Percentiles rank a stretch among this genome's conserved stretches.
Evolutionary conservation across 2,329 filamentous ascomycete genomes (phyloP).

Genomic region (Venturia aucupariae): DNA sequence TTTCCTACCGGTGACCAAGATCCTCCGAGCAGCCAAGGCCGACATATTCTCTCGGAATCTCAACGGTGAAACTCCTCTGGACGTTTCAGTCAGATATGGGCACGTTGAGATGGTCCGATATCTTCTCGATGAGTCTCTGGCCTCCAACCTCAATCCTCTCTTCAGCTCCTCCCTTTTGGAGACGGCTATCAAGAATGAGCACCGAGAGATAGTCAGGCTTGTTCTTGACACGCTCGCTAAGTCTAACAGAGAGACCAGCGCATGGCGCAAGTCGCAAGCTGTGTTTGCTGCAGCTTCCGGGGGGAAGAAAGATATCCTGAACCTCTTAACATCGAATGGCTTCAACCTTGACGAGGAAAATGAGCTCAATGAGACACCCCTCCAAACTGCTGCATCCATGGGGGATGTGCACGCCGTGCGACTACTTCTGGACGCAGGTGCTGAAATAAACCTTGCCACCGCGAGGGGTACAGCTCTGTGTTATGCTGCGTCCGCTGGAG

Average conservation of each 20-base stretch:
- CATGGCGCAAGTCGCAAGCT: background rate
- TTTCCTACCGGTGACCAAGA: background rate
- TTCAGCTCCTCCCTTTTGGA: background rate
- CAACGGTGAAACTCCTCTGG: background rate
- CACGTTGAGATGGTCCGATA: background rate
- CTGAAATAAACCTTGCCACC: background rate
- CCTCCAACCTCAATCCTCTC: background rate
- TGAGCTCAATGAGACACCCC: background rate
- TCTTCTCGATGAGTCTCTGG: background rate
- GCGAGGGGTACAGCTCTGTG: background rate
- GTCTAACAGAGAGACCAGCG: background rate
- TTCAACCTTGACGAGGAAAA: background rate
- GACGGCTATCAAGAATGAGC: background rate
- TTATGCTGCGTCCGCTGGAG: slow-evolving; percentile 3
- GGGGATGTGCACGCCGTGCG: background rate
- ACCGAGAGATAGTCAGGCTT: background rate
- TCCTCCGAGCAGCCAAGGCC: background rate
- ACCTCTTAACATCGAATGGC: background rate
- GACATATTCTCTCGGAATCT: background rate
- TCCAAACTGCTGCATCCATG: background rate
- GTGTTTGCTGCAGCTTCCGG: background rate
- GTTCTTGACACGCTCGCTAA: background rate
- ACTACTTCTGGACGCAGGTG: background rate
- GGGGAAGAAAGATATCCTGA: background rate
- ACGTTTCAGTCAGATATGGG: background rate